phyloP scores from a whole-genome alignment of 208 protist species.

The Herpetomonas tarakana region DNA sequence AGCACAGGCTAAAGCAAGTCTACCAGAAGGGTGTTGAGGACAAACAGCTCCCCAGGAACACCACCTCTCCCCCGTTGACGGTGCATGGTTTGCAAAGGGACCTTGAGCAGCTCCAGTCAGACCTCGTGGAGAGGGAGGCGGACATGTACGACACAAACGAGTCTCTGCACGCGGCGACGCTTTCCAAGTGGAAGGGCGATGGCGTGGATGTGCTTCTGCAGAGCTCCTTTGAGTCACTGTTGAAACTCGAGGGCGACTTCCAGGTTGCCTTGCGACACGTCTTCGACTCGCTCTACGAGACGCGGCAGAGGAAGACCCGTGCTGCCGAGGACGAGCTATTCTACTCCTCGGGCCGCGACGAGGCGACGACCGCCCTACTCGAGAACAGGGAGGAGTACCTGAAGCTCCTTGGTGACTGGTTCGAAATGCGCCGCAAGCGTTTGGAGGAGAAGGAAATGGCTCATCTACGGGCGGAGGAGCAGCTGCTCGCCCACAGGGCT shows the following conservation, averaged over 20 bases:
- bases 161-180: constrained; percentile 55
- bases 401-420: constrained; percentile 75
- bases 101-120: constrained; percentile 38
- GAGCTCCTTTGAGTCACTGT: constrained; percentile 67
- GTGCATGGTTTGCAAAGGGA: constrained; percentile 23
- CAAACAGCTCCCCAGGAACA: not conserved
- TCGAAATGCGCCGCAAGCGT: constrained; percentile 69
- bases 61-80: constrained; percentile 12
- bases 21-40: constrained; percentile 28
- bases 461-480: constrained; percentile 68
- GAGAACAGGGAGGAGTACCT: constrained; percentile 82
- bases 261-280: constrained; percentile 63
- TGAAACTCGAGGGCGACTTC: constrained; percentile 77
- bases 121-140: constrained; percentile 71
- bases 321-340: constrained; percentile 37
- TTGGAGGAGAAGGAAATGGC: constrained; percentile 74
- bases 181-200: constrained; percentile 75
- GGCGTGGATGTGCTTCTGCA: constrained; percentile 73
- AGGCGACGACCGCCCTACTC: constrained; percentile 42
- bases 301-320: constrained; percentile 51
- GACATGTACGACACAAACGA: constrained; percentile 72
- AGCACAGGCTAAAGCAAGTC: constrained; percentile 50
- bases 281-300: constrained; percentile 69
- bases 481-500: constrained; percentile 42
- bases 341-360: constrained; percentile 26